These are phyloP conservation scores for Meyerozyma elateridarum DNA, from an alignment of 1,139 yeast genomes.

Conservation along the genomic window DNA sequence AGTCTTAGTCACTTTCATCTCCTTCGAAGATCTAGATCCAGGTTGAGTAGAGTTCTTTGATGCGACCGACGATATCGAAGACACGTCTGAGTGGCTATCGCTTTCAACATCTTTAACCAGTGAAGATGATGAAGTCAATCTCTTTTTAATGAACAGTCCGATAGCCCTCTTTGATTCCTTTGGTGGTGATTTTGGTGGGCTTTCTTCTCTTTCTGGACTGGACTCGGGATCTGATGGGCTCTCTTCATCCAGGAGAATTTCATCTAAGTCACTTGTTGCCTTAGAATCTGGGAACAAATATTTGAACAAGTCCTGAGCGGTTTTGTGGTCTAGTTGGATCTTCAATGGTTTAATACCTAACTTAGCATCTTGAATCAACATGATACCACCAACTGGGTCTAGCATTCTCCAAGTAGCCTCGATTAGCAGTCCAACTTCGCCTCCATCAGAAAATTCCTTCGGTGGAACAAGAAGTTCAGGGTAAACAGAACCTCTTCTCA, in stretches of 20 bases:
- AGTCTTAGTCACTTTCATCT: conserved; percentile 1
- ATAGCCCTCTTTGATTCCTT: conserved; percentile 5
- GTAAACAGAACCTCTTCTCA: conserved; percentile 55
- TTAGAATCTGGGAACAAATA: conserved; percentile 59
- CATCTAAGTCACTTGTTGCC: conserved; percentile 6
- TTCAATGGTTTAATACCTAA: conserved; percentile 65
- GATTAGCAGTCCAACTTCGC: conserved; percentile 34
- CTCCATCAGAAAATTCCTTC: conserved; percentile 14
- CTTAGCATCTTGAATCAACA: conserved; percentile 43
- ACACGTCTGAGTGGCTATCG: conserved; percentile 1
- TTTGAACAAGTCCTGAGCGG: conserved; percentile 57
- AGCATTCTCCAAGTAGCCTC: conserved; percentile 66
- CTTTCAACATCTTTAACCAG: conserved; percentile 1
- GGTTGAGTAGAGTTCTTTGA: conserved; percentile 3
- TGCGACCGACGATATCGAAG: conserved; percentile 1
- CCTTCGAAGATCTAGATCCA: not conserved
- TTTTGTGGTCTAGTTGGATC: conserved; percentile 65
- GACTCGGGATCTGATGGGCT: conserved; percentile 2
- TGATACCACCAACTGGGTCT: conserved; percentile 83
- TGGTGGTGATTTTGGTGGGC: conserved; percentile 1
- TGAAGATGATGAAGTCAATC: not conserved
- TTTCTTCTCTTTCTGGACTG: not conserved
- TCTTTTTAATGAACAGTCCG: conserved; percentile 7
- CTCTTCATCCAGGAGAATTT: conserved; percentile 8
- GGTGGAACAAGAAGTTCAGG: conserved; percentile 70